Base-by-base conservation (phyloP, 1,284 basidiomycete genomes). In the Schizopora paradoxa region DNA sequence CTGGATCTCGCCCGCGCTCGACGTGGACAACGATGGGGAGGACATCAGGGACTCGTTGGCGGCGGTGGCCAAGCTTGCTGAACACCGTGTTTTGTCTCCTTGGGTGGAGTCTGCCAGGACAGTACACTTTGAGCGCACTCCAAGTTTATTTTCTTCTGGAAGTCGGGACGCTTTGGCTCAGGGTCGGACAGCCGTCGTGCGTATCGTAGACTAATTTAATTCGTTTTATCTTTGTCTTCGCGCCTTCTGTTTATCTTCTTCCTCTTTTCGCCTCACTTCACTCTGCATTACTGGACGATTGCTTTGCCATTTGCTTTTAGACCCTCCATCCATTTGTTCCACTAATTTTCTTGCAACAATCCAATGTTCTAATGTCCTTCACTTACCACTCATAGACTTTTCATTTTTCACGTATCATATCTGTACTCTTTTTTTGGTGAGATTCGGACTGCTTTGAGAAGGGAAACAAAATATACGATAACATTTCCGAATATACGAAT, bases 21-120 rank as follows among this genome's bases (percentile, higher is more conserved):
- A 59, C 22, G 51, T 61, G 19, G 60, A 62, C 47, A 38, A 53
- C 25, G 57, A 54, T 21, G 61, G 61, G 4, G 59, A 60, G 36
- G 61, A 62, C 47, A 50, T 62, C 6, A 45, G 59, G 2, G 57
- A 60, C 28, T 54, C 57, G 22, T 49, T 62, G 16, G 48, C 25
- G 13, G 58, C 47, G 5, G 52, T 58, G 21, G 54, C 44, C n/a
- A 45, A 41, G 18, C 42, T 59, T n/a, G 56, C 48, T 27, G 11
- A 23, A 3, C 29, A 28, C 2, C 32, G 32, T 16, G 41, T 47
- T 19, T 39, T 46, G 10, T 14, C 26, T 22, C 11, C 28, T 19
- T 35, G 40, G 10, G 44, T 47, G 4, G 31, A 40, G 10, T n/a
- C 32, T 16, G 29, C 25, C 27, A 41, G 45, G 8, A 25, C 31